Evolutionary conservation across 2,329 filamentous ascomycete genomes (phyloP).

Genomic region (Penicillium psychrosexuale): DNA sequence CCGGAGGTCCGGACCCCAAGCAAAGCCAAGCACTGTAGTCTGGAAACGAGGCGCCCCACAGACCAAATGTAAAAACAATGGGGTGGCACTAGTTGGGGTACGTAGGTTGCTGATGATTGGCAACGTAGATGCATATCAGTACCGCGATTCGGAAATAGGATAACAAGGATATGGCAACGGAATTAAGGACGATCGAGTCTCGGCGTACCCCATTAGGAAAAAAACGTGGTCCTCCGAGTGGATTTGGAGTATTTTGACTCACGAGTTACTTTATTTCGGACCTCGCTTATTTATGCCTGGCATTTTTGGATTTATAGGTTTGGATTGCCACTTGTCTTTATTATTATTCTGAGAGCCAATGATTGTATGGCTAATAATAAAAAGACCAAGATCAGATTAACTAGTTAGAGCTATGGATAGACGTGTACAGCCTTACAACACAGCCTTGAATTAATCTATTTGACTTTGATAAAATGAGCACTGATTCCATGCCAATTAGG

Average conservation of each 20-base stretch:
- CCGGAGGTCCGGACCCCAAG: constrained; percentile 19
- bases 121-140: background rate
- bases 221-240: background rate
- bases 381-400: background rate
- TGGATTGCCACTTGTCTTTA: background rate
- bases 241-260: background rate
- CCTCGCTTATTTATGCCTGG: constrained; percentile 2
- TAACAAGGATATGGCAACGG: background rate
- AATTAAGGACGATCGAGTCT: background rate
- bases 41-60: constrained; percentile 17
- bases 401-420: background rate
- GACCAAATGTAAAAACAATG: constrained; percentile 15
- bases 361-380: background rate
- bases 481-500: constrained; percentile 17
- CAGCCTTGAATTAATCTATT: constrained; percentile 18
- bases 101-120: background rate
- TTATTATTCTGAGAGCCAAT: background rate
- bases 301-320: background rate
- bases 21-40: constrained; percentile 26
- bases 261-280: background rate
- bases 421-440: background rate
- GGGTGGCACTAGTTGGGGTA: constrained; percentile 2
- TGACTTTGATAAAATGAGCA: constrained; percentile 15
- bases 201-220: background rate
- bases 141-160: background rate